Evolutionary conservation across 805 yeast species (phyloP), one percentile per base, ranked within the genome.

Genomic region (Pichia manshurica): DNA sequence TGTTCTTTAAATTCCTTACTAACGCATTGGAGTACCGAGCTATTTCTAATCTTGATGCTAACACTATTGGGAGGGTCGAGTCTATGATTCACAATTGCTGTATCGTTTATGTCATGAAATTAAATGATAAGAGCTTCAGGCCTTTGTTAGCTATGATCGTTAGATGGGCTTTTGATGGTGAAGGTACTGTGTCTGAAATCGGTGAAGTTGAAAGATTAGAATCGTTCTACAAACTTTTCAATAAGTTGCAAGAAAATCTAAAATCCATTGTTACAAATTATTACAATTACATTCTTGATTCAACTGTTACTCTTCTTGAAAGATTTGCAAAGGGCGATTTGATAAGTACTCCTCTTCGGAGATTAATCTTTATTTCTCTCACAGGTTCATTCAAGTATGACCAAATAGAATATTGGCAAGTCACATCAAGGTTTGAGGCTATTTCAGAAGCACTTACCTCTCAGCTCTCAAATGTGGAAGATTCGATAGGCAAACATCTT

Each of bases 381-480:
- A 78, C 82, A 0, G 75, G 87, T 1, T 84, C 96, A 1, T 89
- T 93, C 71, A 86, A 82, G 59, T 84, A 81, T 60, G 97, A 91
- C 61, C 87, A 83, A 60, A 96, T 86, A 57, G 99, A 93, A 59
- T 93, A 87, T 69, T 93, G 99, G 99, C 83, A 85, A 49, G 80
- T 88, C 39, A 84, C 83, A 45, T 78, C 88, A 22, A 79, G 99
- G 62, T 93, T 88, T 62, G 95, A 85, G 35, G 67, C 79, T 44
- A 74, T 89, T 22, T 75, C 82, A 15, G 73, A 66, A 34, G 75
- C 84, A 3, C 72, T 93, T 52, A 69, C 85, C 49, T 68, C 67
- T 21, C 96, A 89, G 69, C 70, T 90, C 53, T 58, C 68, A 6
- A 78, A 74, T 57, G 75, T 87, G 51, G 95, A 87, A 56, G 82